A percentile compares a stretch with the other conserved stretches of the same genome.
phyloP scores from a whole-genome alignment of 768 basidiomycete genomes.

The Gelatoporia subvermispora region DNA sequence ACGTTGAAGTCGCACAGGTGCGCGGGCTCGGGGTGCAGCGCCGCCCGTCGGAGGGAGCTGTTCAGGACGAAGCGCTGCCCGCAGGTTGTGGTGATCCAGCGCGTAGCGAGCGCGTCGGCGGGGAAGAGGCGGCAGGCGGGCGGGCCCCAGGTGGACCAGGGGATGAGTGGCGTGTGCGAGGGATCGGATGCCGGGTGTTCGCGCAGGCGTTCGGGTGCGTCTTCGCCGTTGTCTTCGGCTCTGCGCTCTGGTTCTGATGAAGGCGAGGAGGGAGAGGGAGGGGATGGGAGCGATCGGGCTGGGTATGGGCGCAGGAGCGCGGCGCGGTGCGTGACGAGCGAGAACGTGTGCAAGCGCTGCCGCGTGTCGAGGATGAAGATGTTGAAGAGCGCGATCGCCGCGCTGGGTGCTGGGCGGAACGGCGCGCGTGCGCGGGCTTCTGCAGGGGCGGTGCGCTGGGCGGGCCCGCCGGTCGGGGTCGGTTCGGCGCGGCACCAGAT shows the following conservation, averaged over 20 bases:
- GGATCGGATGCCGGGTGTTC: background rate
- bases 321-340: slow-evolving; percentile 20
- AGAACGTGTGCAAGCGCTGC: slow-evolving; percentile 9
- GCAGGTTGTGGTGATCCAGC: slow-evolving; percentile 28
- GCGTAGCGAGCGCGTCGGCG: slow-evolving; percentile 14
- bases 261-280: slow-evolving; percentile 1
- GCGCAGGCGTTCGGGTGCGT: background rate
- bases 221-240: background rate
- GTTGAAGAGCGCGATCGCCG: slow-evolving; percentile 21
- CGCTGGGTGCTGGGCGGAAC: slow-evolving; percentile 16
- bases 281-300: too few relatives aligned
- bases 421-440: too few relatives aligned
- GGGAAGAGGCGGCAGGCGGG: slow-evolving; percentile 20
- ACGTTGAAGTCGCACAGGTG: slow-evolving; percentile 22
- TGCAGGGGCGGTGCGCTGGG: background rate
- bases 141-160: slow-evolving; percentile 23
- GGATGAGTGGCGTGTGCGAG: background rate
- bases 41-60: slow-evolving; percentile 2
- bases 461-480: slow-evolving; percentile 10
- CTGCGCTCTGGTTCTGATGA: background rate
- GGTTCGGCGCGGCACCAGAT: slow-evolving; percentile 26
- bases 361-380: slow-evolving; percentile 5
- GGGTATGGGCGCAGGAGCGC: slow-evolving; percentile 14
- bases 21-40: slow-evolving; percentile 1
- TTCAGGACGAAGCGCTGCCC: slow-evolving; percentile 22